A percentile compares a stretch with the other conserved stretches of the same genome.
phyloP scores from a whole-genome alignment of 2,329 filamentous ascomycete genomes.

The Cadophora sp. region DNA sequence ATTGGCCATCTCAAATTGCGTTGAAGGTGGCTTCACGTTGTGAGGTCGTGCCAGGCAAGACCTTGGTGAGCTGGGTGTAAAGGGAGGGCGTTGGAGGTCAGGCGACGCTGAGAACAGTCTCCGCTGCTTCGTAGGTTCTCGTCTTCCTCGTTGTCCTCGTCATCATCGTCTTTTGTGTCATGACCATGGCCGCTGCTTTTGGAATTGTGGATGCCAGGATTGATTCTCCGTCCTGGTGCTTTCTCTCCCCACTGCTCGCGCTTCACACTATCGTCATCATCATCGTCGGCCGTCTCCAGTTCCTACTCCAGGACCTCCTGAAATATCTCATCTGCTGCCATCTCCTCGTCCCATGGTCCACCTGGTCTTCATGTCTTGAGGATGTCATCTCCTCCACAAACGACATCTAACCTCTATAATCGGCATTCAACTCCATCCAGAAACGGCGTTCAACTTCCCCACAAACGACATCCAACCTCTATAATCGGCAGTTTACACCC shows the following conservation, averaged over 20 bases:
- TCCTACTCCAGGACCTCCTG: conserved; percentile 9
- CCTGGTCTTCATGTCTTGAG: not conserved
- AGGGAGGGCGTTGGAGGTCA: conserved; percentile 20
- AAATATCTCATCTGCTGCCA: conserved; percentile 22
- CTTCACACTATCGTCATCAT: conserved; percentile 16
- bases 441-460: not conserved
- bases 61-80: conserved; percentile 17
- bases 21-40: conserved; percentile 20
- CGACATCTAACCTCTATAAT: not conserved
- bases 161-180: conserved; percentile 20
- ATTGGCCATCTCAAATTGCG: conserved; percentile 20
- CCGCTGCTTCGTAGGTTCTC: conserved; percentile 25
- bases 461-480: conserved; percentile 1
- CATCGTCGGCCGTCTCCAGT: conserved; percentile 16
- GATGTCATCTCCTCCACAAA: not conserved
- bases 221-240: conserved; percentile 19
- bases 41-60: conserved; percentile 14
- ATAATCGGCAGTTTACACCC: conserved; percentile 5
- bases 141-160: conserved; percentile 11
- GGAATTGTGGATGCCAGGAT: conserved; percentile 19
- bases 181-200: conserved; percentile 16
- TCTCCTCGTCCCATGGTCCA: conserved; percentile 7
- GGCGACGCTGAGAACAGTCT: conserved; percentile 19
- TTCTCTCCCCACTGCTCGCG: conserved; percentile 20
- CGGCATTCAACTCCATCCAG: not conserved